A percentile compares a stretch with the other conserved stretches of the same genome.
Evolutionary conservation across 2,329 filamentous ascomycete species (phyloP).

Genomic region (Colletotrichum sp.): DNA sequence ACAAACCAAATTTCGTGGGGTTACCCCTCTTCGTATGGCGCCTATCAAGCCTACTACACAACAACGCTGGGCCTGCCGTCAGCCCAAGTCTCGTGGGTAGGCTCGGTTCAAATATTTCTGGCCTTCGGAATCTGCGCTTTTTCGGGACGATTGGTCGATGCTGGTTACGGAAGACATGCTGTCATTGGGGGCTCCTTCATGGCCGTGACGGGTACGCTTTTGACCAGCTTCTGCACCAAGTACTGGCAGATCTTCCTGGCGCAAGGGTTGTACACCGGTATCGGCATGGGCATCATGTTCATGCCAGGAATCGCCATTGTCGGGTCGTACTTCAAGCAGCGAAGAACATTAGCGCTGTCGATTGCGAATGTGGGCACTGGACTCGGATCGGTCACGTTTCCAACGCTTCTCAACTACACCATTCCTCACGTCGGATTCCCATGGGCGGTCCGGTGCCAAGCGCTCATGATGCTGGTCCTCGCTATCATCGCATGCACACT

Average conservation of each 20-base stretch:
- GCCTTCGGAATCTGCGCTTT: slow-evolving; percentile 45
- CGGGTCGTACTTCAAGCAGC: slow-evolving; percentile 65
- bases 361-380: slow-evolving; percentile 64
- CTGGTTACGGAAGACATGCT: slow-evolving; percentile 40
- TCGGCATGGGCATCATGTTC: slow-evolving; percentile 61
- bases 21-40: slow-evolving; percentile 32
- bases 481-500: slow-evolving; percentile 43
- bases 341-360: slow-evolving; percentile 64
- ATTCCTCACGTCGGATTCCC: slow-evolving; percentile 65
- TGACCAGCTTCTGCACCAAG: slow-evolving; percentile 43
- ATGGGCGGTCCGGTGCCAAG: slow-evolving; percentile 69
- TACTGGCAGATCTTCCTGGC: slow-evolving; percentile 56
- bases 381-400: slow-evolving; percentile 69
- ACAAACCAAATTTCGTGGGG: neutral
- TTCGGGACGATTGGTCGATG: slow-evolving; percentile 46
- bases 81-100: slow-evolving; percentile 53
- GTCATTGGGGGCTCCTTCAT: slow-evolving; percentile 42
- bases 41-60: slow-evolving; percentile 44
- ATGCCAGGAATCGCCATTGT: slow-evolving; percentile 58
- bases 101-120: slow-evolving; percentile 50
- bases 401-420: slow-evolving; percentile 59
- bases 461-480: slow-evolving; percentile 59
- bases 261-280: slow-evolving; percentile 62
- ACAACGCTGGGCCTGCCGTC: slow-evolving; percentile 32
- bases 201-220: slow-evolving; percentile 50